A percentile compares a stretch with the other conserved stretches of the same genome.
Conservation (phyloP, 306 rosid genomes). For the Cicer judaicum region DNA sequence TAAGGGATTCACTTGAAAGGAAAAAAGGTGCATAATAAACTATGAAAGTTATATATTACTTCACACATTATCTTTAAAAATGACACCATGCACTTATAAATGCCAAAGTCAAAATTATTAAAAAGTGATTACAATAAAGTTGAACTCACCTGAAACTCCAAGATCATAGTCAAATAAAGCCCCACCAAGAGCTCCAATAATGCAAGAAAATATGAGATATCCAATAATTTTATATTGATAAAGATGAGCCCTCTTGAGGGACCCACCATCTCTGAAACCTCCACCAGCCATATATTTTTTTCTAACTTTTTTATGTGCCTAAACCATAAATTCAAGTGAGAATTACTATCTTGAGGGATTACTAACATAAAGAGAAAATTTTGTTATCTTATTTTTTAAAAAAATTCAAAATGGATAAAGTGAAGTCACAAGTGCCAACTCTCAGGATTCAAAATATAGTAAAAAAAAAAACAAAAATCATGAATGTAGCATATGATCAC, state of each 20-base stretch:
- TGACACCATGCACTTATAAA: neutral
- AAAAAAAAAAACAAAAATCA: too few species aligned
- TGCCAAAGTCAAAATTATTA: neutral
- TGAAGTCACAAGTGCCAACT: neutral
- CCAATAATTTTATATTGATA: slow-evolving; percentile 67
- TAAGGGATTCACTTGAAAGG: neutral
- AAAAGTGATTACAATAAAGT: neutral
- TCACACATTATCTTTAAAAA: neutral
- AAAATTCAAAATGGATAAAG: slow-evolving; percentile 2
- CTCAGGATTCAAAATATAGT: neutral
- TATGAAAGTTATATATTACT: neutral
- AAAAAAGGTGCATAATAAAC: neutral
- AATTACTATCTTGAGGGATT: neutral
- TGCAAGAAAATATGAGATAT: slow-evolving; percentile 66
- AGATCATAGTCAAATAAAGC: slow-evolving; percentile 88
- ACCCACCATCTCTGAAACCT: slow-evolving; percentile 46
- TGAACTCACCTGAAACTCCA: slow-evolving; percentile 81
- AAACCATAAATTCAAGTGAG: neutral
- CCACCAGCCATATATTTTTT: slow-evolving; percentile 72
- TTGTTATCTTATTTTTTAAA: neutral
- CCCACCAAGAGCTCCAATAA: slow-evolving; percentile 88
- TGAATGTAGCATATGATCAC: neutral
- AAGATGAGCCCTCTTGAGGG: slow-evolving; percentile 67
- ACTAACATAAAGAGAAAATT: neutral
- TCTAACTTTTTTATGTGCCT: neutral